Conservation (phyloP, 208 protist genomes). For the Trypanosoma cruzi region DNA sequence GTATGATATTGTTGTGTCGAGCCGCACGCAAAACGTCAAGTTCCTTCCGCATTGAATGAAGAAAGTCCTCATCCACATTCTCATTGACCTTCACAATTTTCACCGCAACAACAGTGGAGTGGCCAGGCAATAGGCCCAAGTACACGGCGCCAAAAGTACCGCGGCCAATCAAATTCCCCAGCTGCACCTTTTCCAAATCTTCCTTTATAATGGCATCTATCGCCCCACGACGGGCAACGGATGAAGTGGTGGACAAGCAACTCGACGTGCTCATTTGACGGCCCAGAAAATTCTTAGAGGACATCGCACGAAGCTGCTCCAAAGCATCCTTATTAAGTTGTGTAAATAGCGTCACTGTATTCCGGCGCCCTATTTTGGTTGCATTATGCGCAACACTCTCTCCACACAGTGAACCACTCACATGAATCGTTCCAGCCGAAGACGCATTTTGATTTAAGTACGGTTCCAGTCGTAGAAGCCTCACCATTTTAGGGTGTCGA, state of each 20-base stretch:
- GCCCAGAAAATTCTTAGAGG: conserved; percentile 3
- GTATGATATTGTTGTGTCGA: conserved; percentile 74
- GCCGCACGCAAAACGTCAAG: conserved; percentile 59
- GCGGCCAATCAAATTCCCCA: conserved; percentile 52
- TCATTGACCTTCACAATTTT: conserved; percentile 55
- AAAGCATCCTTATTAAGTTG: conserved; percentile 34
- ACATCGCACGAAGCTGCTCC: conserved; percentile 24
- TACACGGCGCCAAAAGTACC: conserved; percentile 70
- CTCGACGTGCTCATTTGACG: conserved; percentile 33
- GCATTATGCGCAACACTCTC: neutral
- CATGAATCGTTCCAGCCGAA: neutral
- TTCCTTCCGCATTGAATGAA: conserved; percentile 54
- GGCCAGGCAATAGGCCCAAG: conserved; percentile 46
- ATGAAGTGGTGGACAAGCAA: conserved; percentile 46
- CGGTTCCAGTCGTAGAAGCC: conserved; percentile 35
- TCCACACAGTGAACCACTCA: neutral
- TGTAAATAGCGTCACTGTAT: neutral
- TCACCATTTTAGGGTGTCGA: conserved; percentile 48
- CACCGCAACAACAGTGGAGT: conserved; percentile 57
- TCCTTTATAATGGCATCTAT: conserved; percentile 50
- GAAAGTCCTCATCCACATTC: conserved; percentile 32
- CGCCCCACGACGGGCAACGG: conserved; percentile 40
- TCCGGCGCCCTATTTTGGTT: neutral
- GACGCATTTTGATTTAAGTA: conserved; percentile 11
- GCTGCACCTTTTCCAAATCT: conserved; percentile 24